Evolutionary conservation across 1,284 basidiomycete genomes (phyloP), one percentile per base, ranked within the genome.

Genomic region (Trametes sp.): DNA sequence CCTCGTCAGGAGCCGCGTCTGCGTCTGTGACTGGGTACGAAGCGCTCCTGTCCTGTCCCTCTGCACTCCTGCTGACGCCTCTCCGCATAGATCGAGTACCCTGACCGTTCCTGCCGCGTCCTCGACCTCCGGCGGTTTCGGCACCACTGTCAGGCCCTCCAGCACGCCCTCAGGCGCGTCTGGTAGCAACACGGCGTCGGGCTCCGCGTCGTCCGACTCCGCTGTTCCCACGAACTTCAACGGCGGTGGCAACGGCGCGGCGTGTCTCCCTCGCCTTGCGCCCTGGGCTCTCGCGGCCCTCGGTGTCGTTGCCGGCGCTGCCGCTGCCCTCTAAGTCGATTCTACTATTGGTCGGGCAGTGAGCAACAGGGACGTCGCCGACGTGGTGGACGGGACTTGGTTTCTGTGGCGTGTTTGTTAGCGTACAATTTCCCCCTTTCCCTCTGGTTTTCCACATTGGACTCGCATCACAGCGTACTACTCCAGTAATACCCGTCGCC

Each of bases 261-360:
- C 61, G 8, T 64, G 61, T 50, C 64, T 64, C 45, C 61, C 70
- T 23, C 56, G 57, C 36, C 31, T 69, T 21, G 65, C 62, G 5
- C 72, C 73, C 10, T 68, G 68, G 70, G 62, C 69, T 8, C 48
- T 72, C 46, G 59, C 69, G 28, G 70, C 64, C 26, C 63, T 72
- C 46, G 71, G 69, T 31, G 67, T 71, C 11, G 61, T 72, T 19
- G 70, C 68, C 19, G 74, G 74, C 48, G 72, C 63, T 21, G 63
- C 68, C 16, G 68, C 70, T 42, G 67, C 61, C 1, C 65, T 75
- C 54, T 75, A 57, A 68, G 41, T 46, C 13, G 6, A 29, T 35
- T 11, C 19, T 14, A 23, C 21, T n/a, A 2, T 49, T n/a, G 36
- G 11, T n/a, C 31, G 28, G n/a, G 21, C n/a, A n/a, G n/a, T n/a